phyloP scores from a whole-genome alignment of 2,329 filamentous ascomycete genomes.

The Septoria linicola region DNA sequence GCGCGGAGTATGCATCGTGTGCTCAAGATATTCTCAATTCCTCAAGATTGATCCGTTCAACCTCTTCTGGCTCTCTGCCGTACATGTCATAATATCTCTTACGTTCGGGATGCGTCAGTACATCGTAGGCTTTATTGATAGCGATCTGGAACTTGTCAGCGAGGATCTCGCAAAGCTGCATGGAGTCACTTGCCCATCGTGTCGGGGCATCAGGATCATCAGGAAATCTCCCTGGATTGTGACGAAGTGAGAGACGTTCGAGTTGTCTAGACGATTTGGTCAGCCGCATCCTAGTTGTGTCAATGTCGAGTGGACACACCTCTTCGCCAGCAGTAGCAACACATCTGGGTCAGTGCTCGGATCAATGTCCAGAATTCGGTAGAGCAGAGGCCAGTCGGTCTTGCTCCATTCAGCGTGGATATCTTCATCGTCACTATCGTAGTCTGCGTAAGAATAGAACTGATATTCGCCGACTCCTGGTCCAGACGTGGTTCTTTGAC shows the following conservation, averaged over 20 bases:
- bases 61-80: constrained; percentile 17
- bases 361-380: constrained; percentile 31
- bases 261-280: constrained; percentile 20
- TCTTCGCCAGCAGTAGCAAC: constrained; percentile 21
- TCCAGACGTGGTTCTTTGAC: background rate
- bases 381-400: constrained; percentile 27
- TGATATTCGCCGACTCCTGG: constrained; percentile 13
- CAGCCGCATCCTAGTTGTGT: background rate
- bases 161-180: background rate
- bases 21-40: constrained; percentile 17
- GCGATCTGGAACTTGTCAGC: constrained; percentile 16
- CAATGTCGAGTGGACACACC: constrained; percentile 12
- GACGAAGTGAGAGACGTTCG: constrained; percentile 20
- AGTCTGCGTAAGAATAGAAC: constrained; percentile 18
- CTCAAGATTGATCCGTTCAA: constrained; percentile 23
- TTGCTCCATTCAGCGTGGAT: constrained; percentile 15
- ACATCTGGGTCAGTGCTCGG: constrained; percentile 21
- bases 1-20: too few relatives aligned
- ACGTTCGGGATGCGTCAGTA: constrained; percentile 24
- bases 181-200: constrained; percentile 19
- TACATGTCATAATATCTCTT: constrained; percentile 27
- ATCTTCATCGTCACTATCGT: constrained; percentile 19
- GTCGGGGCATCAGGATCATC: constrained; percentile 29
- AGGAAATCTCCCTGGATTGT: constrained; percentile 26
- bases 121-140: constrained; percentile 28